Percentiles rank a stretch among this genome's conserved stretches.
Evolutionary conservation across 495 filamentous ascomycete species (phyloP).

Genomic region (Penicillium antarcticum): DNA sequence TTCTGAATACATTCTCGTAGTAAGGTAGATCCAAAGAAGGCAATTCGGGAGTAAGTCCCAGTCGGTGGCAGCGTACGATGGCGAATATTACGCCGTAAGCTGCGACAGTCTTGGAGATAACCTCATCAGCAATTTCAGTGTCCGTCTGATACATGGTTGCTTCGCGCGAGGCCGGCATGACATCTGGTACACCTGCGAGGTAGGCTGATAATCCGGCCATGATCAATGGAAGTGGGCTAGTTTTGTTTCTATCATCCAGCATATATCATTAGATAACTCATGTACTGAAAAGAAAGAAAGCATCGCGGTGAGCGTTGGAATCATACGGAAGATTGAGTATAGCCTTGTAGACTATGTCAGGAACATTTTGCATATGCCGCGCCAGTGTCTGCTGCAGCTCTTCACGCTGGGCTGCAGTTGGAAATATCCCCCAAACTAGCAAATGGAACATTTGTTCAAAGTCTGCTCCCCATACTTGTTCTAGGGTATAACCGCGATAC

Average conservation of each 20-base stretch:
- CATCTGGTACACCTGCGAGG: slow-evolving; percentile 20
- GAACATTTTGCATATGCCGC: slow-evolving; percentile 25
- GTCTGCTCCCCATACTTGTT: slow-evolving; percentile 33
- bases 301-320: not conserved
- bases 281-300: not conserved
- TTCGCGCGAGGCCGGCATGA: slow-evolving; percentile 18
- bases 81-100: slow-evolving; percentile 33
- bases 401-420: slow-evolving; percentile 18
- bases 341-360: slow-evolving; percentile 19
- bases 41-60: slow-evolving; percentile 15
- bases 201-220: slow-evolving; percentile 33
- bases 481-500: slow-evolving; percentile 30
- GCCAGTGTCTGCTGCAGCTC: slow-evolving; percentile 21
- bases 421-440: slow-evolving; percentile 30
- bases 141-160: slow-evolving; percentile 28
- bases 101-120: slow-evolving; percentile 26
- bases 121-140: slow-evolving; percentile 15
- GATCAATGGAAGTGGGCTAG: slow-evolving; percentile 29
- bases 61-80: slow-evolving; percentile 26
- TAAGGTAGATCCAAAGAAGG: slow-evolving; percentile 20
- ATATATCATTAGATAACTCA: not conserved
- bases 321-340: slow-evolving; percentile 30
- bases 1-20: slow-evolving; percentile 33
- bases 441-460: slow-evolving; percentile 40
- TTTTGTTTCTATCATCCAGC: slow-evolving; percentile 10